These are phyloP conservation scores for Sabuloglossum arenarium DNA, from an alignment of 495 filamentous ascomycete genomes.

Conservation along the genomic window DNA sequence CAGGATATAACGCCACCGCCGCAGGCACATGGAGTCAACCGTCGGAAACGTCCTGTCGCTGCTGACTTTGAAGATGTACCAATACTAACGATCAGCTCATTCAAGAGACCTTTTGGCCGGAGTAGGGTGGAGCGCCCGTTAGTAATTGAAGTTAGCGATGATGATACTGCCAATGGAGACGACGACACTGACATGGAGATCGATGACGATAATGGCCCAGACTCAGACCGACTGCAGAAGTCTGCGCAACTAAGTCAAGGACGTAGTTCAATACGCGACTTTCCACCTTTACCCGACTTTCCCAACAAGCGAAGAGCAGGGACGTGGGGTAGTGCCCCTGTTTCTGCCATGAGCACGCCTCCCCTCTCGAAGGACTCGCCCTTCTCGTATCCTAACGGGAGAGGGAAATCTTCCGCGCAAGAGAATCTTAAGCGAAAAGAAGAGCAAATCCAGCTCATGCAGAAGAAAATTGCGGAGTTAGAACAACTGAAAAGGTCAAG, in stretches of 20 bases:
- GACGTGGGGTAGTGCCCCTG: not conserved
- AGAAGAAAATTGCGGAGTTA: constrained; percentile 52
- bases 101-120: constrained; percentile 43
- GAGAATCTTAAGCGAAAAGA: constrained; percentile 44
- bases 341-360: constrained; percentile 12
- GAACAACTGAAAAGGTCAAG: constrained; percentile 45
- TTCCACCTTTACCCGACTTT: constrained; percentile 23
- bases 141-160: constrained; percentile 64
- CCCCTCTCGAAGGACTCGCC: constrained; percentile 4
- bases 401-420: constrained; percentile 10
- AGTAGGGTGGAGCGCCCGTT: constrained; percentile 26
- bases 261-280: constrained; percentile 18
- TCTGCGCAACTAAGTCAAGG: not conserved
- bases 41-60: constrained; percentile 67
- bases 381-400: constrained; percentile 4
- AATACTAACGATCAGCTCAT: constrained; percentile 17
- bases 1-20: not conserved
- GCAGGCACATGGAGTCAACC: constrained; percentile 7
- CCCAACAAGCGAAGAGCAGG: constrained; percentile 8
- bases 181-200: constrained; percentile 22
- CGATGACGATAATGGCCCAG: constrained; percentile 23
- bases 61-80: constrained; percentile 54
- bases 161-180: constrained; percentile 27
- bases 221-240: constrained; percentile 4
- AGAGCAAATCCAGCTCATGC: constrained; percentile 52